Base-by-base conservation (phyloP, 306 rosid genomes). In the Biancaea sappan region DNA sequence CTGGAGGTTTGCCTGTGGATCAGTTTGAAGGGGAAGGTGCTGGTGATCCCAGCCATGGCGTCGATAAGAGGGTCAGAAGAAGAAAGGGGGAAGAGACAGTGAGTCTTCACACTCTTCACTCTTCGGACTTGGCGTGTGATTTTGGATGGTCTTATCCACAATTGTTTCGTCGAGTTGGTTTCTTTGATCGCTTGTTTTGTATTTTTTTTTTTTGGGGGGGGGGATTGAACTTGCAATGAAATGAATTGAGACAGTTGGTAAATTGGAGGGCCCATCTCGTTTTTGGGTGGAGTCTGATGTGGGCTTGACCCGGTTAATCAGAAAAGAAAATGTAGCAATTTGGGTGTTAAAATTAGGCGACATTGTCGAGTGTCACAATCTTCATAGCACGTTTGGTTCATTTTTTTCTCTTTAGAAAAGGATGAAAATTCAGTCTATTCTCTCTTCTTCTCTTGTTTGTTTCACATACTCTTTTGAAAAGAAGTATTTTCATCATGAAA, bases 31-130 rank as follows among this genome's bases (percentile, higher is more conserved):
- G 96, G 69, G 69, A 83, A 79, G 66, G 80, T 76, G 87, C 83
- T 77, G 77, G 88, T 65, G 68, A 92, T 80, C 76, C 90, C 95
- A 77, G 96, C 92, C 99, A 94, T 94, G 81, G 80, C 60, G 8
- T 18, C 10, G 76, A 26, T n/a, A 34, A n/a, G 44, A 4, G 18
- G 34, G 46, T 7, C 31, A 25, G 37, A 26, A 11, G 34, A 19
- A 8, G 63, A 34, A 19, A 8, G 63, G 21, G 75, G 29, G 32
- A 19, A 56, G 29, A 0, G 34, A 18, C 14, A 44, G 41, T 41
- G 66, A 26, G 9, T 12, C 5, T 66, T 78, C 80, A 50, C n/a
- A n/a, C n/a, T n/a, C n/a, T n/a, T n/a, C n/a, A 50, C 31, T 22
- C n/a, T 4, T 25, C 15, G 8, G 59, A 60, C 60, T 19, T 65